phyloP scores from a whole-genome alignment of 1,284 basidiomycete genomes.

The Pterulicium gracile region DNA sequence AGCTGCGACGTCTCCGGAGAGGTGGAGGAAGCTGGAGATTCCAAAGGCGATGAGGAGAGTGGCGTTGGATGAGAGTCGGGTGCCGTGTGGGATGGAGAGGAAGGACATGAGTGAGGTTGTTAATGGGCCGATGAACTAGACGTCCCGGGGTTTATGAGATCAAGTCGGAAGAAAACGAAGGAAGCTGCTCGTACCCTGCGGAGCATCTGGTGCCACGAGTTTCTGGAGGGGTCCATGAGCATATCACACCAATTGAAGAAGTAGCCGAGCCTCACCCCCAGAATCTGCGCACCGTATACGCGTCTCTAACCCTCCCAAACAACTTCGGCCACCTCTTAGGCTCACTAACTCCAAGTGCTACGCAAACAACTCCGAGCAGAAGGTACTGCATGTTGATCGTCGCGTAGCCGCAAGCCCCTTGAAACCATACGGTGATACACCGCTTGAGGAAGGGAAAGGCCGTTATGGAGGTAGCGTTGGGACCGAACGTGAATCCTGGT shows the following conservation, averaged over 20 bases:
- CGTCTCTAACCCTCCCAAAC: constrained; percentile 7
- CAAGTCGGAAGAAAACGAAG: no score
- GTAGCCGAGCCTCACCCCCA: constrained; percentile 8
- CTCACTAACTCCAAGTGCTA: not conserved
- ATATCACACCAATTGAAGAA: not conserved
- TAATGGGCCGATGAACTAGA: not conserved
- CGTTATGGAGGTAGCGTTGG: not conserved
- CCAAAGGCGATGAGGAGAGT: constrained; percentile 11
- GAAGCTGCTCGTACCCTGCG: constrained; percentile 11
- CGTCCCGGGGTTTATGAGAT: no score
- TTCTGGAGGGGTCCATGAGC: constrained; percentile 5
- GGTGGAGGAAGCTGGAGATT: constrained; percentile 10
- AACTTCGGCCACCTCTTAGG: constrained; percentile 10
- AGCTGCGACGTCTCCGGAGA: constrained; percentile 8
- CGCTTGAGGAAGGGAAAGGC: not conserved
- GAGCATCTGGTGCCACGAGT: constrained; percentile 11
- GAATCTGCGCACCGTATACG: constrained; percentile 9
- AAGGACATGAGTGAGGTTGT: not conserved
- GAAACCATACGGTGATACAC: not conserved
- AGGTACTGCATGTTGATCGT: not conserved
- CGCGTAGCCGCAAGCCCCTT: not conserved
- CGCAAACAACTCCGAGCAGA: not conserved
- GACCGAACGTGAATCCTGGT: not conserved
- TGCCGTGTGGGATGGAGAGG: constrained; percentile 1
- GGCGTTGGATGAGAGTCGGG: constrained; percentile 8